phyloP scores from a whole-genome alignment of 768 basidiomycete genomes.

The Fomitopsis pulvina region DNA sequence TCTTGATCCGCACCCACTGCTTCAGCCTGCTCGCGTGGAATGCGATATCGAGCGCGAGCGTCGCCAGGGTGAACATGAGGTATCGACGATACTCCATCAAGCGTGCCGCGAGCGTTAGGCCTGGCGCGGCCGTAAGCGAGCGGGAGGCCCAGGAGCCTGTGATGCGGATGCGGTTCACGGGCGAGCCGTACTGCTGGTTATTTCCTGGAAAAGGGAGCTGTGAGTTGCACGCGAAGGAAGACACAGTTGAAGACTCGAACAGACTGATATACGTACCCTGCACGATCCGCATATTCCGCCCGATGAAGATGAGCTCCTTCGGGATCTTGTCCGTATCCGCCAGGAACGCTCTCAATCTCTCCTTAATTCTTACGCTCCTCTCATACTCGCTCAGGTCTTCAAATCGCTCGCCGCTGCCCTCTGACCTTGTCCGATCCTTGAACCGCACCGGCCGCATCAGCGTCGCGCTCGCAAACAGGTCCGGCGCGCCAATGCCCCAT shows the following conservation, averaged over 20 bases:
- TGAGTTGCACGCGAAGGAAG: background rate
- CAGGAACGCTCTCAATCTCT: conserved; percentile 58
- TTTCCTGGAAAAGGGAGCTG: conserved; percentile 29
- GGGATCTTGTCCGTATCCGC: conserved; percentile 74
- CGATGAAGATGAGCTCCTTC: conserved; percentile 67
- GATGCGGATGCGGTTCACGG: conserved; percentile 87
- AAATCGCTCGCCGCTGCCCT: conserved; percentile 8
- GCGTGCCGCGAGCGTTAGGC: conserved; percentile 36
- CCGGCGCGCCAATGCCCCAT: conserved; percentile 70
- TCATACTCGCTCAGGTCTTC: conserved; percentile 54
- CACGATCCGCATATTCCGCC: conserved; percentile 66
- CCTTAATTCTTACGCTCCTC: conserved; percentile 60
- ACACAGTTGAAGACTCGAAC: background rate
- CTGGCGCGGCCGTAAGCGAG: conserved; percentile 43
- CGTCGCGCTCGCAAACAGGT: conserved; percentile 68
- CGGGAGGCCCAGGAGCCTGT: conserved; percentile 78
- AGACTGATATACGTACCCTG: conserved; percentile 22
- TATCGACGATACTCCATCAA: conserved; percentile 51
- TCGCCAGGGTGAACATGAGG: conserved; percentile 54
- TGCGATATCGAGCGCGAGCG: conserved; percentile 62
- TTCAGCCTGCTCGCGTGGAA: conserved; percentile 59
- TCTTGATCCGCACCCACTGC: conserved; percentile 33
- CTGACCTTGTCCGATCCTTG: conserved; percentile 18
- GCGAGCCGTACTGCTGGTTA: conserved; percentile 78
- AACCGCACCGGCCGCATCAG: conserved; percentile 56